Percentiles rank a stretch among this genome's conserved stretches.
Evolutionary conservation across 1,284 basidiomycete species (phyloP).

Genomic region (Pascua sp.): DNA sequence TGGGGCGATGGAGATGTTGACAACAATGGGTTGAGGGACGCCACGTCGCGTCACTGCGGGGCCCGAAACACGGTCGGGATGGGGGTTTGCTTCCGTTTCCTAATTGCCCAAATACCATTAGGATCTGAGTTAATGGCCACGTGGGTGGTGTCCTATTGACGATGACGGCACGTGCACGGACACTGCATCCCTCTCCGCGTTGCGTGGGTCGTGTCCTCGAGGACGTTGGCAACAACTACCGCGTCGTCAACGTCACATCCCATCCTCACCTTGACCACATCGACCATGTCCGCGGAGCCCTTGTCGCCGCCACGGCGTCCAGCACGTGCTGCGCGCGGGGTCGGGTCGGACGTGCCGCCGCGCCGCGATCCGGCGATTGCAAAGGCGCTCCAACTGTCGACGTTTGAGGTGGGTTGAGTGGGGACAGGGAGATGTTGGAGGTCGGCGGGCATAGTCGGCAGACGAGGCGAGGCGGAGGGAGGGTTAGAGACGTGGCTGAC

Average conservation of each 20-base stretch:
- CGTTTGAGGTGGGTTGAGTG: slow-evolving; percentile 59
- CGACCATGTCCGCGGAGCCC: slow-evolving; percentile 4
- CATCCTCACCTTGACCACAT: background rate
- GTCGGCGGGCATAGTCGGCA: background rate
- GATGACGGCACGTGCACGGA: too few species aligned
- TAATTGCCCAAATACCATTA: too few species aligned
- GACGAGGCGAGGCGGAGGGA: too few species aligned
- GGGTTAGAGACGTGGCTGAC: background rate
- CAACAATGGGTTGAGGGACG: background rate
- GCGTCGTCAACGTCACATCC: background rate
- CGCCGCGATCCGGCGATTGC: slow-evolving; percentile 57
- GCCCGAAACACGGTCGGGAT: too few species aligned
- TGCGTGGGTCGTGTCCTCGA: too few species aligned
- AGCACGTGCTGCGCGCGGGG: slow-evolving; percentile 2
- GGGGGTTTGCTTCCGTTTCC: too few species aligned
- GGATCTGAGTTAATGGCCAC: too few species aligned
- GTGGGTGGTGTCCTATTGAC: too few species aligned
- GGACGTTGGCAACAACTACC: too few species aligned
- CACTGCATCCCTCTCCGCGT: too few species aligned
- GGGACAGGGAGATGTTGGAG: background rate
- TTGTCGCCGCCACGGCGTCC: slow-evolving; percentile 10
- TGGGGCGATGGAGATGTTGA: background rate
- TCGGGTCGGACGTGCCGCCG: background rate
- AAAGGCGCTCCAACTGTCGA: slow-evolving; percentile 61
- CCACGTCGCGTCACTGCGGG: background rate